These are phyloP conservation scores for Thelonectria blattea DNA, from an alignment of 2,329 filamentous ascomycete species.

Conservation along the genomic window DNA sequence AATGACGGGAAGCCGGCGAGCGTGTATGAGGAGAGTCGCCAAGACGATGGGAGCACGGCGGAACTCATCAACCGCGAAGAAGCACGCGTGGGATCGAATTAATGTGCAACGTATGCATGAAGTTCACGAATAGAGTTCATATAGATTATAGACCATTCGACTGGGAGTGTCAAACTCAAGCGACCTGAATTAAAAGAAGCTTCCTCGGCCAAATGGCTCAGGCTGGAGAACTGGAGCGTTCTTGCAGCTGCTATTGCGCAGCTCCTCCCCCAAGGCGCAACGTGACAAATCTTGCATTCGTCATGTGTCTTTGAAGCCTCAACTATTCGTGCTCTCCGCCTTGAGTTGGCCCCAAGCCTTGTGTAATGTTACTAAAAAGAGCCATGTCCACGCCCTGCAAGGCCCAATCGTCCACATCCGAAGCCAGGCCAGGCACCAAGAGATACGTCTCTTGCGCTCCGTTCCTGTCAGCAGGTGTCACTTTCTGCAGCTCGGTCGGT, in stretches of 20 bases:
- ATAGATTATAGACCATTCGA: no score
- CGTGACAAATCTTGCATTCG: no score
- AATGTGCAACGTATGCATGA: not conserved
- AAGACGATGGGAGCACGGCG: not conserved
- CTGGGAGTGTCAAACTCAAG: no score
- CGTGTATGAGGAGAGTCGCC: not conserved
- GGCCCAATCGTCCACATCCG: not conserved
- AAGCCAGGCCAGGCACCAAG: not conserved
- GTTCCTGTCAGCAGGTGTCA: not conserved
- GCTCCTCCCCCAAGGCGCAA: no score
- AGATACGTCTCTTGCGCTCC: not conserved
- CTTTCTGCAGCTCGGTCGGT: not conserved
- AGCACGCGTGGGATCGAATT: not conserved
- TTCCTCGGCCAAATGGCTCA: no score
- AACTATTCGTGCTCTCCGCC: no score
- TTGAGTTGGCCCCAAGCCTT: not conserved
- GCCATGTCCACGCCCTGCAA: not conserved
- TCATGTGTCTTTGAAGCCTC: no score
- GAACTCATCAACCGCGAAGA: not conserved
- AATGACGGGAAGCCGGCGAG: not conserved
- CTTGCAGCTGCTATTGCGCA: no score
- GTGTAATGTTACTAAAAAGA: not conserved
- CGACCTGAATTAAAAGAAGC: no score
- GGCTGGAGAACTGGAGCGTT: no score
- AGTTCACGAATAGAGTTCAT: not conserved